Conservation (phyloP, 2,329 filamentous ascomycete species). For the Diaporthe destruens region DNA sequence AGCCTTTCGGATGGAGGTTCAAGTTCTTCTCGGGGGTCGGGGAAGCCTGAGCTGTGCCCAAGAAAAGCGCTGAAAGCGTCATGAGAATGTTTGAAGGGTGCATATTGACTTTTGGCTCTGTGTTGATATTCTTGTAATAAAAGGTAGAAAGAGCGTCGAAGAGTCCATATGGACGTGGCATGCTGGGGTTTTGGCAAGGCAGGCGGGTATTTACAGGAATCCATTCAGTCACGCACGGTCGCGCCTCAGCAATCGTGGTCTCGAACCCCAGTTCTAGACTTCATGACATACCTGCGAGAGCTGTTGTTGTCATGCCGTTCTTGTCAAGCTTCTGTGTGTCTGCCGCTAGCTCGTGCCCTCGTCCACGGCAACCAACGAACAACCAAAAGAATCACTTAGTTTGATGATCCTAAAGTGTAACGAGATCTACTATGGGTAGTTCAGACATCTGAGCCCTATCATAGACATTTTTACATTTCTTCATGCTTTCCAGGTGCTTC, state of each 20-base stretch:
- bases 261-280: too few species aligned
- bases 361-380: background rate
- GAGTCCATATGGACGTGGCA: background rate
- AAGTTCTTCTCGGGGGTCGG: background rate
- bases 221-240: background rate
- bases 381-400: background rate
- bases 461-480: background rate
- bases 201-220: background rate
- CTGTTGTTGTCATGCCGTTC: background rate
- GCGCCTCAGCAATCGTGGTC: background rate
- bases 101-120: background rate
- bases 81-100: constrained; percentile 4
- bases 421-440: background rate
- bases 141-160: background rate
- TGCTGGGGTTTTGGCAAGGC: background rate
- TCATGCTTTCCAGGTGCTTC: background rate
- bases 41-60: background rate
- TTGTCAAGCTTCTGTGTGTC: background rate
- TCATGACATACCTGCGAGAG: background rate
- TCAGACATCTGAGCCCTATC: background rate
- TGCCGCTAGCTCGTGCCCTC: background rate
- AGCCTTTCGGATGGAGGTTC: constrained; percentile 1
- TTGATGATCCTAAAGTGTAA: background rate
- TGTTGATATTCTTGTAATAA: background rate
- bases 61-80: background rate